phyloP scores from a whole-genome alignment of 768 basidiomycete genomes.

The Albatrellus ellisii region DNA sequence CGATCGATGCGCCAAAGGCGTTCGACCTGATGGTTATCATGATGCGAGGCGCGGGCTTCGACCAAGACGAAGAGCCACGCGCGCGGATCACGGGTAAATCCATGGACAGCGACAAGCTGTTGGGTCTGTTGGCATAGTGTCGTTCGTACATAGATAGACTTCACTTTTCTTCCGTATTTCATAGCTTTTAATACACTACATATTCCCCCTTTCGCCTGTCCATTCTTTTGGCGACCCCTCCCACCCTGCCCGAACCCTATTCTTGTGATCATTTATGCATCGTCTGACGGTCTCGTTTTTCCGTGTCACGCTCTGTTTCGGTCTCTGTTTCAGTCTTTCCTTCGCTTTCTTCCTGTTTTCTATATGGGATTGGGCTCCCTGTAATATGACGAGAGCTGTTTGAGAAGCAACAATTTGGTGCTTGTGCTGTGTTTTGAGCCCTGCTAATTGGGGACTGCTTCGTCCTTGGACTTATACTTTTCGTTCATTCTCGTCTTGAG shows the following conservation, averaged over 20 bases:
- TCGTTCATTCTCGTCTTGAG: too few species aligned
- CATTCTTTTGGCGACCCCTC: too few species aligned
- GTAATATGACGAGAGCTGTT: too few species aligned
- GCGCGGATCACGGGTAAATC: constrained; percentile 57
- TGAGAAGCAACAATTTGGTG: too few species aligned
- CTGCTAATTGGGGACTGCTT: too few species aligned
- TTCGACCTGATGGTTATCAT: constrained; percentile 63
- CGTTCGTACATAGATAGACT: too few species aligned
- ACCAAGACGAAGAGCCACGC: constrained; percentile 42
- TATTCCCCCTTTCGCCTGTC: too few species aligned
- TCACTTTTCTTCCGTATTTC: constrained; percentile 5
- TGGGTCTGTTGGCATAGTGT: constrained; percentile 16
- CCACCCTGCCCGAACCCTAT: too few species aligned
- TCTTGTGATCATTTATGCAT: constrained; percentile 7
- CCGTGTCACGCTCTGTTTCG: constrained; percentile 4
- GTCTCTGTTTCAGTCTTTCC: neutral
- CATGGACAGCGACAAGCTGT: constrained; percentile 43
- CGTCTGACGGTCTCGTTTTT: constrained; percentile 8
- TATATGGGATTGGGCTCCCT: too few species aligned
- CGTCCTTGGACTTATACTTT: too few species aligned
- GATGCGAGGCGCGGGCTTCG: constrained; percentile 53
- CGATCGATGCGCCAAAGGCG: too few species aligned
- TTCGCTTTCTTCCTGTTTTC: neutral
- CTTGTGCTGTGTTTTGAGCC: too few species aligned
- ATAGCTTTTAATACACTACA: constrained; percentile 8